A percentile compares a stretch with the other conserved stretches of the same genome.
Conservation (phyloP, 1,284 basidiomycete species). For the Stygiomarasmius scandens region DNA sequence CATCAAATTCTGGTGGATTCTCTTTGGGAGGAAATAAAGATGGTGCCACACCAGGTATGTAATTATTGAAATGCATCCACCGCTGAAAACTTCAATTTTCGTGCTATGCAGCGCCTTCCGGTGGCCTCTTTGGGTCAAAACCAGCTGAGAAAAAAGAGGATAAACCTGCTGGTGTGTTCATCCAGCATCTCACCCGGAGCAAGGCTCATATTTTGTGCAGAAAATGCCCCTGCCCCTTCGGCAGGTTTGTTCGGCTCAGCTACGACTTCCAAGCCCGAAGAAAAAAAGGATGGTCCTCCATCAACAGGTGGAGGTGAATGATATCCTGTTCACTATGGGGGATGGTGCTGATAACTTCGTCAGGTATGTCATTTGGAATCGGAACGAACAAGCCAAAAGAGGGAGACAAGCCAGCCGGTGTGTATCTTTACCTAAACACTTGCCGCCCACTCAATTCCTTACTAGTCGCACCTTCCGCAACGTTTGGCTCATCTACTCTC, state of each 20-base stretch:
- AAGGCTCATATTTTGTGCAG: neutral
- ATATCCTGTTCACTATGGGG: neutral
- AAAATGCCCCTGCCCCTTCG: conserved; percentile 17
- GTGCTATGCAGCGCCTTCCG: conserved; percentile 1
- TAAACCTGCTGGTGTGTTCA: conserved; percentile 15
- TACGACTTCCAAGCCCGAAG: conserved; percentile 31
- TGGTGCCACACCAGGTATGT: conserved; percentile 15
- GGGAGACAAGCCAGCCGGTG: conserved; percentile 7
- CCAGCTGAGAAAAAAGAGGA: conserved; percentile 36
- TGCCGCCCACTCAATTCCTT: neutral
- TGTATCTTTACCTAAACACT: neutral
- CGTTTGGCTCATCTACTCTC: conserved; percentile 27
- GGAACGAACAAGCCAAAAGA: conserved; percentile 8
- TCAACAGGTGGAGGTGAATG: conserved; percentile 3
- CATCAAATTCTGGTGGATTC: conserved; percentile 19
- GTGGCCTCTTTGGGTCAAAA: conserved; percentile 28
- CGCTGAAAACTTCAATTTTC: neutral
- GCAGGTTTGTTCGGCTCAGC: conserved; percentile 38
- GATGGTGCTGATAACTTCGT: neutral
- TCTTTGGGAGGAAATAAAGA: conserved; percentile 25
- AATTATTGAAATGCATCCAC: neutral
- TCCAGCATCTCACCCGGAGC: neutral
- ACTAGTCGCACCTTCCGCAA: conserved; percentile 18
- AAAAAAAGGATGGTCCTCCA: conserved; percentile 42
- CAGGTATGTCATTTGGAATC: conserved; percentile 3